Conservation (phyloP, 2,329 filamentous ascomycete genomes). For the Claviceps arundinis region DNA sequence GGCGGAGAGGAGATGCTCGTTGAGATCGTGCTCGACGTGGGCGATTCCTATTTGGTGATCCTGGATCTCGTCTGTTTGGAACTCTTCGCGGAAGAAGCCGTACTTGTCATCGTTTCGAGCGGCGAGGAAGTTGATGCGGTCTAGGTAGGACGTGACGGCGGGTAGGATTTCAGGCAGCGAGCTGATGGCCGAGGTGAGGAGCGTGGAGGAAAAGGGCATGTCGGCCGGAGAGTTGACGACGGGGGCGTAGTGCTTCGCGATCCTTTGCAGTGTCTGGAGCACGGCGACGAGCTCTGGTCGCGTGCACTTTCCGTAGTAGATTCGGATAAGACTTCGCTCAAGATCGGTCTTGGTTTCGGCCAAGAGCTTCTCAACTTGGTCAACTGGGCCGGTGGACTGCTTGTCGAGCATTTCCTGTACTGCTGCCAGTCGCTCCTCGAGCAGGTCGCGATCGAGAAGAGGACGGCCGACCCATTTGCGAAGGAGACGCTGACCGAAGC, state of each 20-base stretch:
- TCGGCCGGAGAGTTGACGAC: slow-evolving; percentile 51
- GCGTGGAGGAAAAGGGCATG: slow-evolving; percentile 56
- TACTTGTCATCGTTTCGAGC: slow-evolving; percentile 88
- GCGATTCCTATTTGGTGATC: slow-evolving; percentile 84
- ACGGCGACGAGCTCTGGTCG: slow-evolving; percentile 76
- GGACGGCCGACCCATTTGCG: slow-evolving; percentile 93
- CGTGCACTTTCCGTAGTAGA: slow-evolving; percentile 94
- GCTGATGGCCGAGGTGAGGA: slow-evolving; percentile 59
- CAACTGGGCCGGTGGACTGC: slow-evolving; percentile 51
- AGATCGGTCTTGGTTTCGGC: slow-evolving; percentile 64
- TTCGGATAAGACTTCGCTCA: slow-evolving; percentile 83
- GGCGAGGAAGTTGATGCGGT: slow-evolving; percentile 73
- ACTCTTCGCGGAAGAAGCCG: slow-evolving; percentile 73
- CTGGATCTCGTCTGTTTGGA: slow-evolving; percentile 80
- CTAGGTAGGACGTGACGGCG: slow-evolving; percentile 60
- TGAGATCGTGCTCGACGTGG: slow-evolving; percentile 79
- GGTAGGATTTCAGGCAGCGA: slow-evolving; percentile 65
- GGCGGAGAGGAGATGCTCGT: slow-evolving; percentile 59
- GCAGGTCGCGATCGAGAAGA: slow-evolving; percentile 57
- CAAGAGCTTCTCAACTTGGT: slow-evolving; percentile 62
- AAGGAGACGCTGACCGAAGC: slow-evolving; percentile 75
- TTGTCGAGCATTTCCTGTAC: slow-evolving; percentile 74
- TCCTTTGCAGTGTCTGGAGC: slow-evolving; percentile 71
- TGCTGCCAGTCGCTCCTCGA: slow-evolving; percentile 70
- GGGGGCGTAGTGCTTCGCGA: slow-evolving; percentile 58